Conservation (phyloP, 192 early-diverging fungal species). For the Gaertneriomyces semiglobifer region DNA sequence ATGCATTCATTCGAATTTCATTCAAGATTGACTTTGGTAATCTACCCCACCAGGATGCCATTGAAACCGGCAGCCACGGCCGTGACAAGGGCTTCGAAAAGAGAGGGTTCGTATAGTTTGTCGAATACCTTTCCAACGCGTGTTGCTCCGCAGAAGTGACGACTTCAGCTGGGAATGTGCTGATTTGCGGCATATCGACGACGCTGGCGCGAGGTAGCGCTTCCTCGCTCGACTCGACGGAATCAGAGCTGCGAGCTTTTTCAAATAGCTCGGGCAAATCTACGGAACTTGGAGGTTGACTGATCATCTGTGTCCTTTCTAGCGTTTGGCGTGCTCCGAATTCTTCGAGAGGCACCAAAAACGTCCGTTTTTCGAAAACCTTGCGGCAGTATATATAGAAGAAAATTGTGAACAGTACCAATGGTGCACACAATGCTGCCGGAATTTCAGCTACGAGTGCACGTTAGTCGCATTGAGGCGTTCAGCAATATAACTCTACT, state of each 20-base stretch:
- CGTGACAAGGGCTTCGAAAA: constrained; percentile 36
- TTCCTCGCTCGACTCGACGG: neutral
- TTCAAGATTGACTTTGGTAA: neutral
- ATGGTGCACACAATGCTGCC: constrained; percentile 19
- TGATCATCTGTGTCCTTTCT: neutral
- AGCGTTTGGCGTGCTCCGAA: constrained; percentile 6
- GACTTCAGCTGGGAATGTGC: constrained; percentile 16
- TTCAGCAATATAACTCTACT: neutral
- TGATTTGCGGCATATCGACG: neutral
- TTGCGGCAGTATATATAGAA: constrained; percentile 40
- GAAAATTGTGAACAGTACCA: constrained; percentile 34
- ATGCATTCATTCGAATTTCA: neutral
- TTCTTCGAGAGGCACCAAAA: constrained; percentile 32
- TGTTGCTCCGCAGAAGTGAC: constrained; percentile 39
- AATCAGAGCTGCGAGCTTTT: neutral
- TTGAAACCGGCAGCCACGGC: constrained; percentile 39
- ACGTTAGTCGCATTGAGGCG: too few species aligned
- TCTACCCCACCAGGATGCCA: constrained; percentile 28
- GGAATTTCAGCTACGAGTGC: constrained; percentile 10
- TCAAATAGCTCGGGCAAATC: neutral
- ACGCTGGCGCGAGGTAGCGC: neutral
- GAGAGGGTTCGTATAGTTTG: constrained; percentile 37
- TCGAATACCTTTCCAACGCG: constrained; percentile 31
- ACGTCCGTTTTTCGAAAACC: constrained; percentile 34
- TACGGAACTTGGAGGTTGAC: neutral